A percentile compares a stretch with the other conserved stretches of the same genome.
phyloP scores from a whole-genome alignment of 371 early-diverging fungal genomes.

The Zopfochytrium polystomum region DNA sequence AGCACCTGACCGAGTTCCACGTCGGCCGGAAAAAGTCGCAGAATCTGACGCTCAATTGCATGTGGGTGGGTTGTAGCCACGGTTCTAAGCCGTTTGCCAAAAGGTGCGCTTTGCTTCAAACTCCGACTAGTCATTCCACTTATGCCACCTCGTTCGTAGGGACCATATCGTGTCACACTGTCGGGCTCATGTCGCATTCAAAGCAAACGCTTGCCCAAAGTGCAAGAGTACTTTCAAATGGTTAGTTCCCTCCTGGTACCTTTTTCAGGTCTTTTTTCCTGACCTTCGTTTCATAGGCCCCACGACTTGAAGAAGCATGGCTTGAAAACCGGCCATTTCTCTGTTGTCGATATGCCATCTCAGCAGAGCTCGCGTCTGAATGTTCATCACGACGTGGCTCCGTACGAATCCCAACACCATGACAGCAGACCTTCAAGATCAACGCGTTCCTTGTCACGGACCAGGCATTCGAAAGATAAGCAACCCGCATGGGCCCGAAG shows the following conservation, averaged over 20 bases:
- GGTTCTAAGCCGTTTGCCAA: constrained; percentile 3
- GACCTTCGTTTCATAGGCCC: neutral
- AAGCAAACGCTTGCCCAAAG: constrained; percentile 23
- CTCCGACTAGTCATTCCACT: neutral
- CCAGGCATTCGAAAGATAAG: neutral
- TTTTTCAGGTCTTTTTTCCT: neutral
- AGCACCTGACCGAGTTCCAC: constrained; percentile 20
- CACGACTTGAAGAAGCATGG: constrained; percentile 5
- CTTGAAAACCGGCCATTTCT: constrained; percentile 1
- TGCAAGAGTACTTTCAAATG: constrained; percentile 9
- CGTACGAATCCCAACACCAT: neutral
- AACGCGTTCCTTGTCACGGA: neutral
- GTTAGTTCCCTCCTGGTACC: neutral
- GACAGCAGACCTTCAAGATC: constrained; percentile 1
- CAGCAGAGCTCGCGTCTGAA: neutral
- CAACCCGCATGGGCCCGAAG: neutral
- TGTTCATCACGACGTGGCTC: neutral
- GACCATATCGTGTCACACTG: constrained; percentile 26
- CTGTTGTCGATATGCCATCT: neutral
- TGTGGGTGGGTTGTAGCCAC: constrained; percentile 20
- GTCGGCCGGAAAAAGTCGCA: constrained; percentile 14
- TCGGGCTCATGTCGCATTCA: constrained; percentile 25
- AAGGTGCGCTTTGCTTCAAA: neutral
- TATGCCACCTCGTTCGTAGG: neutral
- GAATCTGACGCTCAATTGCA: constrained; percentile 17